Evolutionary conservation across 192 early-diverging fungal species (phyloP).

Genomic region (Geranomyces variabilis): DNA sequence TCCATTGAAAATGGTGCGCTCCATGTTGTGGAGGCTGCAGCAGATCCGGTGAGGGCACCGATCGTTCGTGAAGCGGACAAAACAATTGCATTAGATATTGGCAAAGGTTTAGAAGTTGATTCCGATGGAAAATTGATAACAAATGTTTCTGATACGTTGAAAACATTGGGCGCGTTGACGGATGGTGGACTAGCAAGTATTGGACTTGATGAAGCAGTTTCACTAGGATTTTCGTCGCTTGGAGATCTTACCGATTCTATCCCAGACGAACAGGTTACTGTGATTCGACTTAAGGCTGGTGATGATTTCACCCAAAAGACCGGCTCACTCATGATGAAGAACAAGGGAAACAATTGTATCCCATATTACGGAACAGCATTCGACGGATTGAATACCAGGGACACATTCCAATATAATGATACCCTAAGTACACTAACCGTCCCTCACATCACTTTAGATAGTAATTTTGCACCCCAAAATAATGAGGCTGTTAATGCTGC

Average conservation of each 20-base stretch:
- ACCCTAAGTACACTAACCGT: neutral
- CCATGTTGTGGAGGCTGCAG: no score
- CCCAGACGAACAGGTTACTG: neutral
- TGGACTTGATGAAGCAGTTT: neutral
- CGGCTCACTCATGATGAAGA: neutral
- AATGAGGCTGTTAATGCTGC: neutral
- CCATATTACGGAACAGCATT: constrained; percentile 2
- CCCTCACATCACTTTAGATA: neutral
- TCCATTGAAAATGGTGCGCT: neutral
- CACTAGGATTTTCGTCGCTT: neutral
- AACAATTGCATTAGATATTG: no score
- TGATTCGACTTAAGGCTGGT: neutral
- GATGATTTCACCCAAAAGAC: neutral
- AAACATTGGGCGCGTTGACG: neutral
- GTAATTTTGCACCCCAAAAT: neutral
- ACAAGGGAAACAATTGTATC: neutral
- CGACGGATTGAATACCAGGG: neutral
- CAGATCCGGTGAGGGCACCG: no score
- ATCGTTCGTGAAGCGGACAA: no score
- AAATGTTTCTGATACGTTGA: neutral
- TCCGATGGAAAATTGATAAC: neutral
- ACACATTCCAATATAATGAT: neutral
- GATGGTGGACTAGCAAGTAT: neutral
- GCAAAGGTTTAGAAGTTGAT: neutral
- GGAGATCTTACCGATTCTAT: neutral